Percentiles rank a stretch among this genome's conserved stretches.
Conservation (phyloP, 257 asterid species). For the Nicotiana sylvestris region DNA sequence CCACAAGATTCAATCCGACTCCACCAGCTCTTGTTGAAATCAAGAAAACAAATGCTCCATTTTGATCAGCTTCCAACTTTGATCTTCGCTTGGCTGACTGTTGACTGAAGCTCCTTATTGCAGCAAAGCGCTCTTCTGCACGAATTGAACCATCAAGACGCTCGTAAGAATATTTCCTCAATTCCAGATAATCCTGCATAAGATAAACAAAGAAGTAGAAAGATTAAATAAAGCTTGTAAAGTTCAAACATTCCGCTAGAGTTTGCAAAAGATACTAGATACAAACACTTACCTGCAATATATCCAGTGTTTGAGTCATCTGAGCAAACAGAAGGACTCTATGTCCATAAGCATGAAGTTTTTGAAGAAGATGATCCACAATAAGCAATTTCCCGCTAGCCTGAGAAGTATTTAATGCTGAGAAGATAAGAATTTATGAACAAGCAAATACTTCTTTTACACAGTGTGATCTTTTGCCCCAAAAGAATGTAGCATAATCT, state of each 20-base stretch:
- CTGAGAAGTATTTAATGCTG: conserved; percentile 32
- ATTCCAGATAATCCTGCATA: conserved; percentile 77
- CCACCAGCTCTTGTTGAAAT: conserved; percentile 99
- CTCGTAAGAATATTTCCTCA: conserved; percentile 81
- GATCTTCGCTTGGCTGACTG: conserved; percentile 27
- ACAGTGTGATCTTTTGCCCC: not conserved
- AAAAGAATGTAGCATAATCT: not conserved
- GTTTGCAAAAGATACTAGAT: not conserved
- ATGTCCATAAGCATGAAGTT: conserved; percentile 61
- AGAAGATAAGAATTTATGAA: not conserved
- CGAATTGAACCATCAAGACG: conserved; percentile 96
- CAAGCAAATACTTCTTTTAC: not conserved
- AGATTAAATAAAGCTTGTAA: not conserved
- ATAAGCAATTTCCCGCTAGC: conserved; percentile 88
- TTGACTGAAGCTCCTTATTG: conserved; percentile 83
- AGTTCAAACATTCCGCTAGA: not conserved
- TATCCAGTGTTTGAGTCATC: conserved; percentile 94
- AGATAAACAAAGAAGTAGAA: conserved; percentile 6
- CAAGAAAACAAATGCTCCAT: conserved; percentile 66
- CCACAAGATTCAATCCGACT: conserved; percentile 93
- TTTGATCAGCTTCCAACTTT: conserved; percentile 24
- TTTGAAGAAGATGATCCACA: conserved; percentile 71
- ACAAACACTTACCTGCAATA: conserved; percentile 59
- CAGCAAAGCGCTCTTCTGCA: conserved; percentile 97
- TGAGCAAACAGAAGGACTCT: conserved; percentile 89